Conservation (phyloP, 1,139 yeast genomes). For the Pichia terricola region DNA sequence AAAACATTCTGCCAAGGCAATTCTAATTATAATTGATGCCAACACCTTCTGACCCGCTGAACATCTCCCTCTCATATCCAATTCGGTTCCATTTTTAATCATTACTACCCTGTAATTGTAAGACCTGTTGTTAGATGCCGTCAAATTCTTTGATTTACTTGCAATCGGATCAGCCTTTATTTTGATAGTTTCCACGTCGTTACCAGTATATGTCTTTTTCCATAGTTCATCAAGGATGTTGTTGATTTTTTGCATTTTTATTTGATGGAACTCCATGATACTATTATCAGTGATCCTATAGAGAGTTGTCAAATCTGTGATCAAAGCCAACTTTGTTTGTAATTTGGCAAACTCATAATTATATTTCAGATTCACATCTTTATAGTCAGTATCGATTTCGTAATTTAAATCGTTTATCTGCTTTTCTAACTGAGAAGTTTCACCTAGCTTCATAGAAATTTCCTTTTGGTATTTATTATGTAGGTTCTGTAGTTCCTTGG, state of each 20-base stretch:
- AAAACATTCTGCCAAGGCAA: conserved; percentile 93
- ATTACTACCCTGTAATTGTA: conserved; percentile 92
- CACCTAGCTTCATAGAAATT: conserved; percentile 76
- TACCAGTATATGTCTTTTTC: conserved; percentile 90
- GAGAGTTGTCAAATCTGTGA: conserved; percentile 75
- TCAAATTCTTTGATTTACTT: conserved; percentile 32
- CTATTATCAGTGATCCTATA: conserved; percentile 85
- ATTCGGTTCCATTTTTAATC: conserved; percentile 84
- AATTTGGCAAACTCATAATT: conserved; percentile 66
- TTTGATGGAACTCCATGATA: conserved; percentile 83
- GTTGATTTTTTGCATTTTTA: conserved; percentile 91
- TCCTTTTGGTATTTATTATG: conserved; percentile 54
- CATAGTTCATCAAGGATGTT: conserved; percentile 81
- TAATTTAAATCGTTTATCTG: conserved; percentile 47
- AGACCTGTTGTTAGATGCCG: conserved; percentile 49
- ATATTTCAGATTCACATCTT: conserved; percentile 53
- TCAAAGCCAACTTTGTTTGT: conserved; percentile 70
- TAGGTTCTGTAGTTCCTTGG: conserved; percentile 42
- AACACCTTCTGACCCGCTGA: conserved; percentile 97
- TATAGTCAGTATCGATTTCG: conserved; percentile 65
- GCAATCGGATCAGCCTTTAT: conserved; percentile 60
- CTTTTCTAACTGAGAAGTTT: conserved; percentile 70
- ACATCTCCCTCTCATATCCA: conserved; percentile 97
- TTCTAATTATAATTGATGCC: conserved; percentile 82
- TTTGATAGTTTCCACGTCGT: conserved; percentile 87